phyloP scores from a whole-genome alignment of 768 basidiomycete genomes.

The Candolleomyces efflorescens region DNA sequence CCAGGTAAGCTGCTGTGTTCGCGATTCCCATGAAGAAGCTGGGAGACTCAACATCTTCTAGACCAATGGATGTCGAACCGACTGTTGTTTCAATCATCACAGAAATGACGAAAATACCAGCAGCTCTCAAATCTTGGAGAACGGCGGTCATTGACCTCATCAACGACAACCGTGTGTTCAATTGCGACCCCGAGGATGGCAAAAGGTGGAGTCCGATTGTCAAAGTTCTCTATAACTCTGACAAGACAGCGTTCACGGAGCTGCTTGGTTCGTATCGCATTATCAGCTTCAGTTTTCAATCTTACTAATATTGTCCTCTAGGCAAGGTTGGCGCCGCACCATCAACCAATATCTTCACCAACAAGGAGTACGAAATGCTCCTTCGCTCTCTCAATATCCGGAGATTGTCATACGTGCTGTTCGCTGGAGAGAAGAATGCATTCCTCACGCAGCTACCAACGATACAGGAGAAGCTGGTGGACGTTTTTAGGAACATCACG shows the following conservation, averaged over 20 bases:
- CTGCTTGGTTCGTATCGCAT: conserved; percentile 57
- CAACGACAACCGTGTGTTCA: conserved; percentile 86
- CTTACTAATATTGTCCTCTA: conserved; percentile 14
- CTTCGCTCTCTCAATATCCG: conserved; percentile 83
- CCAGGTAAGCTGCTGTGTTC: conserved; percentile 46
- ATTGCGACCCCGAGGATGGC: conserved; percentile 53
- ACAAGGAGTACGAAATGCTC: conserved; percentile 90
- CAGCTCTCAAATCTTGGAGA: conserved; percentile 82
- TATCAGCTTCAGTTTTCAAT: conserved; percentile 27
- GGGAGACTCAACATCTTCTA: conserved; percentile 17
- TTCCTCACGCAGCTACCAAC: conserved; percentile 85
- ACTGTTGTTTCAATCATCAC: conserved; percentile 62
- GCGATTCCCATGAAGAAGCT: background rate
- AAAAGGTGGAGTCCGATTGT: conserved; percentile 74
- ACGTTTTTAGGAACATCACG: conserved; percentile 75
- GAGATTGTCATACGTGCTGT: conserved; percentile 81
- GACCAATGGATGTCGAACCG: conserved; percentile 76
- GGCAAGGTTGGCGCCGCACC: conserved; percentile 81
- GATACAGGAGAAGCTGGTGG: conserved; percentile 97
- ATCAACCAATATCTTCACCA: conserved; percentile 95
- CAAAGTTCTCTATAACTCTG: conserved; percentile 75
- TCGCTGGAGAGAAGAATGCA: conserved; percentile 86
- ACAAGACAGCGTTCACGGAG: conserved; percentile 83
- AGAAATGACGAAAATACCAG: conserved; percentile 76
- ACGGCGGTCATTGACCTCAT: conserved; percentile 75